Evolutionary conservation across 139 green algal genomes (phyloP).

Genomic region (Gonium pectorale): DNA sequence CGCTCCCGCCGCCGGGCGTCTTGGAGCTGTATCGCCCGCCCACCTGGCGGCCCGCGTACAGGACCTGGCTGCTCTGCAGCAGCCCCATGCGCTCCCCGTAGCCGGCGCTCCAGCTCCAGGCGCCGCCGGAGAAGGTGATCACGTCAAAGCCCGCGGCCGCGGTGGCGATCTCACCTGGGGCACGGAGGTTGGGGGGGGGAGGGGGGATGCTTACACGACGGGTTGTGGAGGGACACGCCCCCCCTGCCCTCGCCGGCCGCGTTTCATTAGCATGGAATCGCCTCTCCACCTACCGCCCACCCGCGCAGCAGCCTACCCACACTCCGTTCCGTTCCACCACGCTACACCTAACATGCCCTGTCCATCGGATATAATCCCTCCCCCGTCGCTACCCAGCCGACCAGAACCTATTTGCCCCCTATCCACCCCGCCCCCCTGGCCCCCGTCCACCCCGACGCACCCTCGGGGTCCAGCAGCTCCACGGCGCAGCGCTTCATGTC

Average conservation of each 20-base stretch:
- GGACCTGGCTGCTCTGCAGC: constrained; percentile 46
- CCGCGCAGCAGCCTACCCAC: too few relatives aligned
- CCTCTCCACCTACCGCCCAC: too few relatives aligned
- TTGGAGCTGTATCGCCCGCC: constrained; percentile 35
- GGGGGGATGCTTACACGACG: too few relatives aligned
- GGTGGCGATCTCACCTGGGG: constrained; percentile 69
- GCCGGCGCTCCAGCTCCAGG: constrained; percentile 58
- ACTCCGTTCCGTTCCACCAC: too few relatives aligned
- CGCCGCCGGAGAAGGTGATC: constrained; percentile 66
- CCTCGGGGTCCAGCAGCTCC: constrained; percentile 45
- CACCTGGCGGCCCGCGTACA: constrained; percentile 62
- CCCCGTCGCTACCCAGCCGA: too few relatives aligned
- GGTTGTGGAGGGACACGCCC: too few relatives aligned
- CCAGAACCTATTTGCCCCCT: not conserved
- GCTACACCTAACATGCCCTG: too few relatives aligned
- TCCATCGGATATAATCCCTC: too few relatives aligned
- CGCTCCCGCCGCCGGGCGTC: not conserved
- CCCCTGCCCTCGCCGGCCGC: too few relatives aligned
- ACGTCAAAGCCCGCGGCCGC: constrained; percentile 73
- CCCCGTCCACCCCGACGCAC: not conserved
- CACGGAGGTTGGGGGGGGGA: too few relatives aligned
- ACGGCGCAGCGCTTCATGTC: constrained; percentile 36
- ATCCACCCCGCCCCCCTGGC: not conserved
- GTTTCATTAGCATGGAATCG: too few relatives aligned
- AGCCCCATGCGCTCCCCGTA: constrained; percentile 51